Evolutionary conservation across 73 alveolate species (phyloP), one percentile per base, ranked within the genome.

Genomic region (Paramecium pentaurelia): DNA sequence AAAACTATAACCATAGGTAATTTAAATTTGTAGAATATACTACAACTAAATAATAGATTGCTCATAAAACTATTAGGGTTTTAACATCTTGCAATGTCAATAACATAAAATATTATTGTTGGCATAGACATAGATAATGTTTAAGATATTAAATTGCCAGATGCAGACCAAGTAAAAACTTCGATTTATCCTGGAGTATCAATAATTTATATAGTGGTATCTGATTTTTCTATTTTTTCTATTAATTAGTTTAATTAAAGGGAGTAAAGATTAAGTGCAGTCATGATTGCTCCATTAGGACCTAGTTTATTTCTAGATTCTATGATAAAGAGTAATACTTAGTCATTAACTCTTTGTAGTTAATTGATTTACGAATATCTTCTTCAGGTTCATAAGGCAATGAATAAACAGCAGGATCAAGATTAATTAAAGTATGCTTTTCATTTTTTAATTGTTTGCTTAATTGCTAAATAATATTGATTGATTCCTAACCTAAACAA

Each of bases 181-280:
- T 98, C 99, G 11, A 98, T 95, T 86, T 98, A 95, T 0, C 99
- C 99, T 37, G 99, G 99, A 40, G 99, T 98, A 90, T 98, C 99
- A 27, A 96, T 94, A 3, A 98, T 96, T 18, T 96, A 96, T 93
- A 92, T 44, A 42, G 77, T 88, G 49, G 93, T 25, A 8, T 92
- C 60, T 6, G 92, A 42, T 4, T 51, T 27, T 68, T 92, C 95
- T 16, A 93, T 77, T 45, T 73, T 49, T 32, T 73, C 87, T 92
- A 93, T 92, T 20, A 92, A 36, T 86, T 96, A 94, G 84, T 96
- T 98, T 59, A 98, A 96, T 93, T 98, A 90, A 10, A 99, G 96
- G 42, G 99, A 96, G 95, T 95, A 98, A 34, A 98, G 86, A 95
- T 98, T 98, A 84, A 98, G 93, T n/a, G 98, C 95, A 27, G 99